A percentile compares a stretch with the other conserved stretches of the same genome.
Conservation (phyloP, 805 yeast species). For the Lipomyces sp. region DNA sequence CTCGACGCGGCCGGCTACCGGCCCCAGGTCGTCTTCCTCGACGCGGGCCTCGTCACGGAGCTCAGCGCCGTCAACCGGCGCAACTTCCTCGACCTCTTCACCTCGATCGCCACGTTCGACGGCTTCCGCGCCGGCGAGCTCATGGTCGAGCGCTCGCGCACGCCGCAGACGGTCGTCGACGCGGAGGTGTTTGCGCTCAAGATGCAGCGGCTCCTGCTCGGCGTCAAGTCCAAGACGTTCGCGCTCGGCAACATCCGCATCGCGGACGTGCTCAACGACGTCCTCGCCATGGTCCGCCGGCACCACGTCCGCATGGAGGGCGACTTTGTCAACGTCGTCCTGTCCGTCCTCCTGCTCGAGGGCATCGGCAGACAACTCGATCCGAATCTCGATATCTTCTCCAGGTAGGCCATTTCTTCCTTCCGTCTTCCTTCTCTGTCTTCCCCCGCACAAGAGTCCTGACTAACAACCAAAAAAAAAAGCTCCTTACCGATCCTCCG, state of each 20-base stretch:
- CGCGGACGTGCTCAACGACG: slow-evolving; percentile 84
- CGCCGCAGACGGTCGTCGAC: slow-evolving; percentile 88
- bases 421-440: no score
- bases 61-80: slow-evolving; percentile 70
- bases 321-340: slow-evolving; percentile 92
- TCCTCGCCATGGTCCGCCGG: slow-evolving; percentile 82
- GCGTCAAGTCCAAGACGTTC: slow-evolving; percentile 82
- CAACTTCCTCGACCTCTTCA: slow-evolving; percentile 85
- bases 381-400: slow-evolving; percentile 89
- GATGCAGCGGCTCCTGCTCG: slow-evolving; percentile 76
- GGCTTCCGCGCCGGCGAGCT: slow-evolving; percentile 93
- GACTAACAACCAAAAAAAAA: not conserved
- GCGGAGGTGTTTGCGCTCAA: slow-evolving; percentile 81
- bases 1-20: slow-evolving; percentile 59
- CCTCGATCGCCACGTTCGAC: slow-evolving; percentile 83
- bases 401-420: slow-evolving; percentile 68
- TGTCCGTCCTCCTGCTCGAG: slow-evolving; percentile 84
- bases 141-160: slow-evolving; percentile 90
- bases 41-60: slow-evolving; percentile 91
- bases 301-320: slow-evolving; percentile 99
- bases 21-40: slow-evolving; percentile 87
- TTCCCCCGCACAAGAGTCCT: no score
- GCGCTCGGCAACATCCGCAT: slow-evolving; percentile 88
- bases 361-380: slow-evolving; percentile 95
- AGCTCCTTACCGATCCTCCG: slow-evolving; percentile 83